Evolutionary conservation across 192 early-diverging fungal genomes (phyloP), one percentile per base, ranked within the genome.

Genomic region (Coemansia erecta): DNA sequence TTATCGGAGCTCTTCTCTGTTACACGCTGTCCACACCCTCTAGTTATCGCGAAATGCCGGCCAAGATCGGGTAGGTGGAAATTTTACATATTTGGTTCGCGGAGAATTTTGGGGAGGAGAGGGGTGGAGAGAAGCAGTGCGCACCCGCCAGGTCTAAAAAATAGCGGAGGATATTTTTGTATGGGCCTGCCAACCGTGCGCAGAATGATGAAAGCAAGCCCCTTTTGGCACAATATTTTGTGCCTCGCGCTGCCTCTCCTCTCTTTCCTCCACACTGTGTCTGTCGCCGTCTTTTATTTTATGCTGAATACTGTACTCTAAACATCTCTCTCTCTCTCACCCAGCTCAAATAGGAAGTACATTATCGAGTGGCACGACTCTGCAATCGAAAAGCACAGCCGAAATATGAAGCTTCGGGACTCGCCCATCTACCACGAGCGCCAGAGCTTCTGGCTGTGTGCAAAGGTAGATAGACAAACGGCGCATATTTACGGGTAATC

Each of bases 381-480:
- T 17, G 63, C 53, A 18, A 40, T 23, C 2, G 52, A 56, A 33
- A 61, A 44, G 6, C 56, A 52, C 28, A 31, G 7, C 15, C 58
- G 55, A 42, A 43, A 77, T 11, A 72, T 69, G 70, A 79, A 70
- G 63, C 70, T 72, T 18, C 60, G 63, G 70, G 66, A 72, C 17
- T 70, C 64, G 50, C 78, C 72, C 24, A 72, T 81, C 24, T 81
- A 81, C 56, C 79, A 81, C 56, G 79, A 81, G 45, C 53, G 60
- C 39, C 79, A 81, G 70, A 69, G 67, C 66, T 72, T 72, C 42
- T 76, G 73, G 79, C 53, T 81, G 35, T 81, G 79, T 45, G 78
- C 78, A 54, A 81, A 74, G 76, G 76, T 73, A 79, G 56, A 17
- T 6, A 46, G 15, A 46, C 21, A 17, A 8, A 7, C 17, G 17